Conservation (phyloP, 768 basidiomycete genomes). For the Floccularia luteovirens region DNA sequence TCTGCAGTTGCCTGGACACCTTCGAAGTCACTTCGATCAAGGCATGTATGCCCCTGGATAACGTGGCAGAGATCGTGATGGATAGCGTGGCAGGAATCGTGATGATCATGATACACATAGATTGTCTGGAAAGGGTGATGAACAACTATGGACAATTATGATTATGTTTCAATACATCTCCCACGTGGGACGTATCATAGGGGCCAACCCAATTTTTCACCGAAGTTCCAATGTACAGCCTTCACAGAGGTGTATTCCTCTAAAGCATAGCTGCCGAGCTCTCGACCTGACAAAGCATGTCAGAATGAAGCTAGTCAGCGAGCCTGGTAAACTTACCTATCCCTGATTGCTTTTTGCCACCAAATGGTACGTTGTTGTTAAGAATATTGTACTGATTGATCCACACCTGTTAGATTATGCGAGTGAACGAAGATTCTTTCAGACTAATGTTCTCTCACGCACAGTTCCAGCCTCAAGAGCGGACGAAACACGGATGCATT, state of each 20-base stretch:
- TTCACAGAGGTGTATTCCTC: conserved; percentile 80
- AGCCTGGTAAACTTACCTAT: conserved; percentile 43
- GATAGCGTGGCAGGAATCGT: too few relatives aligned
- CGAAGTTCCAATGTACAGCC: conserved; percentile 85
- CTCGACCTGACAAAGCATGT: conserved; percentile 50
- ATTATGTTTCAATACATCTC: too few relatives aligned
- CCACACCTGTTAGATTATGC: conserved; percentile 55
- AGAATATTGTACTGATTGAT: conserved; percentile 85
- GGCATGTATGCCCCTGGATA: too few relatives aligned
- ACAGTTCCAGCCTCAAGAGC: conserved; percentile 88
- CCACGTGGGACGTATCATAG: too few relatives aligned
- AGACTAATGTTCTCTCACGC: too few relatives aligned
- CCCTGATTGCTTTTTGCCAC: conserved; percentile 91
- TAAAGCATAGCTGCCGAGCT: conserved; percentile 80
- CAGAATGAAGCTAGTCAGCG: background rate
- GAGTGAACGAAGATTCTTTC: background rate
- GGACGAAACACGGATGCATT: conserved; percentile 84
- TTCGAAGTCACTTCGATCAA: too few relatives aligned
- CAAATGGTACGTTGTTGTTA: conserved; percentile 88
- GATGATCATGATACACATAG: too few relatives aligned
- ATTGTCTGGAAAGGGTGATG: too few relatives aligned
- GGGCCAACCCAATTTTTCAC: conserved; percentile 75
- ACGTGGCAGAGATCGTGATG: too few relatives aligned
- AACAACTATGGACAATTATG: too few relatives aligned
- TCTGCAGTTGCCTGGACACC: too few relatives aligned